A percentile compares a stretch with the other conserved stretches of the same genome.
phyloP scores from a whole-genome alignment of 768 basidiomycete genomes.

The Paxillus rubicundulus region DNA sequence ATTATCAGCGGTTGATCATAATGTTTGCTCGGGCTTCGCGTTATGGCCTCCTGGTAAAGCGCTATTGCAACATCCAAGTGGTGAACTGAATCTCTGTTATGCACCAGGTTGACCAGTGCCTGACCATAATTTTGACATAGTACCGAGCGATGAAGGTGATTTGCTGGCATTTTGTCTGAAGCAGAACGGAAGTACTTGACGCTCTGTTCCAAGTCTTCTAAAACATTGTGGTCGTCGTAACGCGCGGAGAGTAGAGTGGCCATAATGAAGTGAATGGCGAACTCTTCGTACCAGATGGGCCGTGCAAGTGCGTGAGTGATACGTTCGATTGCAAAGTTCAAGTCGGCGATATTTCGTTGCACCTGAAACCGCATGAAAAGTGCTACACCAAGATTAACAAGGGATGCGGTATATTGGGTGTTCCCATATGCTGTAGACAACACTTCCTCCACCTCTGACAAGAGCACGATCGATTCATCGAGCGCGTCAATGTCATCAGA shows the following conservation, averaged over 20 bases:
- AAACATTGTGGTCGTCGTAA: neutral
- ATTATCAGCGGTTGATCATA: neutral
- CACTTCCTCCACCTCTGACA: conserved; percentile 18
- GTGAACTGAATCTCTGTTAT: neutral
- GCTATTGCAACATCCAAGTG: conserved; percentile 1
- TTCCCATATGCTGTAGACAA: conserved; percentile 5
- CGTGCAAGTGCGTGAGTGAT: conserved; percentile 8
- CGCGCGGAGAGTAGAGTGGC: conserved; percentile 16
- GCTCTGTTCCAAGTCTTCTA: conserved; percentile 15
- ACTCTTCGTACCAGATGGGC: conserved; percentile 6
- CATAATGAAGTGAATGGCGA: neutral
- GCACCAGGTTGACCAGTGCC: conserved; percentile 6
- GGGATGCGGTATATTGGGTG: neutral
- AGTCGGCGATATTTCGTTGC: conserved; percentile 6
- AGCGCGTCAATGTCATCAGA: conserved; percentile 9
- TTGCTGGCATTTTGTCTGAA: conserved; percentile 10
- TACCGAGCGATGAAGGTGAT: conserved; percentile 2
- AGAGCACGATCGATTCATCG: conserved; percentile 23
- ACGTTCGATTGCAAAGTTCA: conserved; percentile 17
- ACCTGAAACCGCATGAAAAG: conserved; percentile 18
- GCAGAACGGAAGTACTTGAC: conserved; percentile 12
- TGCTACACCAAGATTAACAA: conserved; percentile 9
- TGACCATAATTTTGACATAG: conserved; percentile 13
- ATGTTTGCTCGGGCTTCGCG: conserved; percentile 12
- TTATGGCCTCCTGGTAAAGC: conserved; percentile 5